These are phyloP conservation scores for Neurospora tetrasperma DNA, from an alignment of 495 filamentous ascomycete species.

Conservation along the genomic window DNA sequence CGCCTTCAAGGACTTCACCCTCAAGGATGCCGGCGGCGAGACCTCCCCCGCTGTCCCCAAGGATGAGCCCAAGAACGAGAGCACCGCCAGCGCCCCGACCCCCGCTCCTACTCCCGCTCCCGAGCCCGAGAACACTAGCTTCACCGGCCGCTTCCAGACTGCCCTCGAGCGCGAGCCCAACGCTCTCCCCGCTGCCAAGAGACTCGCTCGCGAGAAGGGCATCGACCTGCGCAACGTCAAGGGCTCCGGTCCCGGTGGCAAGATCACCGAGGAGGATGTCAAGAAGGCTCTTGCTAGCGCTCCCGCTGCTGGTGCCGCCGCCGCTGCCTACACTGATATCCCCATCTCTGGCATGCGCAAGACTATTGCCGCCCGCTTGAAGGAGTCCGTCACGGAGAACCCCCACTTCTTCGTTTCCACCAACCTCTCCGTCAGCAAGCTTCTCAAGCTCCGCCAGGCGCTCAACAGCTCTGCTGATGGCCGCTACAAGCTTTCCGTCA, in stretches of 20 bases:
- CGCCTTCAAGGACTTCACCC: slow-evolving; percentile 78
- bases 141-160: slow-evolving; percentile 68
- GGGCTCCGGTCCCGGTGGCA: slow-evolving; percentile 76
- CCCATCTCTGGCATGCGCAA: slow-evolving; percentile 91
- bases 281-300: slow-evolving; percentile 54
- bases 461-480: slow-evolving; percentile 82
- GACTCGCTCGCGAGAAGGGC: slow-evolving; percentile 76
- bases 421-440: slow-evolving; percentile 80
- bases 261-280: slow-evolving; percentile 84
- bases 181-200: slow-evolving; percentile 65
- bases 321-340: slow-evolving; percentile 70
- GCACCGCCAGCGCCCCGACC: slow-evolving; percentile 46
- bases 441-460: slow-evolving; percentile 88
- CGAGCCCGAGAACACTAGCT: slow-evolving; percentile 62
- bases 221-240: slow-evolving; percentile 70
- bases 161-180: slow-evolving; percentile 69
- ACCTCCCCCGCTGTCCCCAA: slow-evolving; percentile 44
- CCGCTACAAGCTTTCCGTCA: slow-evolving; percentile 96
- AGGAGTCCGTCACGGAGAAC: slow-evolving; percentile 81
- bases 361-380: slow-evolving; percentile 86
- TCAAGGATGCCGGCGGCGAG: slow-evolving; percentile 83
- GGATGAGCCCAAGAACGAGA: slow-evolving; percentile 45
- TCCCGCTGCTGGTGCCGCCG: slow-evolving; percentile 26
- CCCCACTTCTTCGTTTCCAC: slow-evolving; percentile 96
- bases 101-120: slow-evolving; percentile 48